Evolutionary conservation across 225 moss, liverwort and hornwort species (phyloP), one percentile per base, ranked within the genome.

Genomic region (Asterella californica): DNA sequence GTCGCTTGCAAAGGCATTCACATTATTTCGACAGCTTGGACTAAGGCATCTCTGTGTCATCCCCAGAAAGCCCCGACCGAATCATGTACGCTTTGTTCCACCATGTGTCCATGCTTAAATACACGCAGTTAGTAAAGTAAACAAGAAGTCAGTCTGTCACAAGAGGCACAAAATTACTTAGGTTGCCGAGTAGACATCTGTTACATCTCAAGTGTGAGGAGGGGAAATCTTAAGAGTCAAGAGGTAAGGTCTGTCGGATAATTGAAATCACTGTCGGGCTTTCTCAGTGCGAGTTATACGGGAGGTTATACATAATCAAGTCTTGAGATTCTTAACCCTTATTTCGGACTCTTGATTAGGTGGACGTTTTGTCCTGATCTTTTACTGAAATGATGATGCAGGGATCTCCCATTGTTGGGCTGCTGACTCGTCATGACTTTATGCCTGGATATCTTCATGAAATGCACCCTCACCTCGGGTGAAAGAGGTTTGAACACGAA

Each of bases 31-130:
- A 64, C 92, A 94, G 82, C 90, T 96, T 21, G 94, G 92, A 34
- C 91, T 96, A 8, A 94, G 96, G 61, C 96, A 96, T 76, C 87
- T 96, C 12, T 94, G 94, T 73, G 92, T 96, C 82, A 91, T 96
- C 82, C 87, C 96, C 75, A 87, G 83, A 81, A 83, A 79, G 38
- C 68, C 75, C 14, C 84, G 76, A 37, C 67, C 79, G 2, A 75
- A 71, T 76, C 79, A 89, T 86, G 88, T 90, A 69, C n/a, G 14
- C 9, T 24, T 21, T 47, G 30, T 62, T 61, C 53, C 49, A 62
- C 15, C n/a, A 36, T 59, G 24, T 33, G 37, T 46, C 25, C 33
- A 15, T 72, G 34, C 37, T 60, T n/a, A 30, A 25, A 1, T 60
- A 12, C 67, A 34, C 14, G 27, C 50, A 25, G 29, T 68, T 21